Evolutionary conservation across 495 filamentous ascomycete species (phyloP).

Genomic region (Lepidopterella palustris): DNA sequence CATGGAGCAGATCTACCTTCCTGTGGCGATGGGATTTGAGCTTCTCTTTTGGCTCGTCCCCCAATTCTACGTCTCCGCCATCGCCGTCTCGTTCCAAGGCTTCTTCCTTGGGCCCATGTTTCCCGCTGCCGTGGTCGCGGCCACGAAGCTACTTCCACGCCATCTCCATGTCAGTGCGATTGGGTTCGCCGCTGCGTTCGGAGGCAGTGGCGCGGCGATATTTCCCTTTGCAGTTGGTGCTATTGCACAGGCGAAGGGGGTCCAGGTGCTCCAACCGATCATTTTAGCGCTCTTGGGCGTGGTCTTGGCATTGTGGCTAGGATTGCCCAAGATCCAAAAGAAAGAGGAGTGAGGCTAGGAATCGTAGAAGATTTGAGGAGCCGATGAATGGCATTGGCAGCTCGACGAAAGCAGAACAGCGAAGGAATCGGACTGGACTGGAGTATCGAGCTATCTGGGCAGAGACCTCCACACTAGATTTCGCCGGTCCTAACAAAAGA

Average conservation of each 20-base stretch:
- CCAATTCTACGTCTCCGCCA: constrained; percentile 63
- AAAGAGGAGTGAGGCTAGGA: constrained; percentile 36
- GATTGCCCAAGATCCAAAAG: constrained; percentile 37
- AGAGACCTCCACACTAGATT: too few species aligned
- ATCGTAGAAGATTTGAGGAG: too few species aligned
- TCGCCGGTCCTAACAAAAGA: too few species aligned
- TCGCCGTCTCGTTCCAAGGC: constrained; percentile 61
- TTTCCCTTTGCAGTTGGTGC: constrained; percentile 82
- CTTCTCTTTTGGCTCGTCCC: constrained; percentile 57
- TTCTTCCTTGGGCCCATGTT: constrained; percentile 63
- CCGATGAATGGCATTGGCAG: too few species aligned
- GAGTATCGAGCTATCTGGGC: too few species aligned
- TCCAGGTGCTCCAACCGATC: constrained; percentile 71
- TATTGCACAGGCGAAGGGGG: constrained; percentile 73
- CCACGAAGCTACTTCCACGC: constrained; percentile 73
- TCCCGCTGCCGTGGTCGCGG: constrained; percentile 69
- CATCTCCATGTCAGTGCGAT: constrained; percentile 76
- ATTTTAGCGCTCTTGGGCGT: constrained; percentile 57
- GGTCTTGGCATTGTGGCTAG: constrained; percentile 37
- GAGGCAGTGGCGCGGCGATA: constrained; percentile 68
- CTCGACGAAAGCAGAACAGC: too few species aligned
- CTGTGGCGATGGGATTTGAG: constrained; percentile 37
- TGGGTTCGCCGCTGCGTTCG: constrained; percentile 77
- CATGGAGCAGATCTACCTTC: constrained; percentile 43
- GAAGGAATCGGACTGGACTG: too few species aligned